Percentiles rank a stretch among this genome's conserved stretches.
phyloP scores from a whole-genome alignment of 2,329 filamentous ascomycete species.

The Emericellopsis cladophorae region DNA sequence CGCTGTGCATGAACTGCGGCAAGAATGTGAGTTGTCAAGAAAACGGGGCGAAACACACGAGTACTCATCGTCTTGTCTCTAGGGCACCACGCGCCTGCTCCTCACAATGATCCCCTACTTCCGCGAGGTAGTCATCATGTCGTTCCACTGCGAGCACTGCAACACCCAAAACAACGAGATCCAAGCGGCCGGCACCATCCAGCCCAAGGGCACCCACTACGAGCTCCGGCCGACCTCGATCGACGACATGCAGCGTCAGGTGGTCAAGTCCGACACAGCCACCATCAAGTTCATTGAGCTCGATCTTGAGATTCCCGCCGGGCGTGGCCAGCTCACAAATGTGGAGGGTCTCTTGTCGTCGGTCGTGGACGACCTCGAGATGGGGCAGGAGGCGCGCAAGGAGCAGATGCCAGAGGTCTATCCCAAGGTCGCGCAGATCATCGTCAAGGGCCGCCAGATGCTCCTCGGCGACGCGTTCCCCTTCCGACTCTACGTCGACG shows the following conservation, averaged over 20 bases:
- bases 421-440: conserved; percentile 64
- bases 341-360: conserved; percentile 76
- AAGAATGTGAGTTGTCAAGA: conserved; percentile 47
- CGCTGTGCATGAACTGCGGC: conserved; percentile 77
- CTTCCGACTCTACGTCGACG: conserved; percentile 79
- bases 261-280: conserved; percentile 86
- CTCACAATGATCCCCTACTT: conserved; percentile 94
- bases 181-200: conserved; percentile 82
- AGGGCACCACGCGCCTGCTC: conserved; percentile 78
- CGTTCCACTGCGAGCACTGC: conserved; percentile 86
- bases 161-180: conserved; percentile 85
- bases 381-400: conserved; percentile 74
- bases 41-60: neutral
- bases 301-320: conserved; percentile 84
- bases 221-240: conserved; percentile 63
- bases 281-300: conserved; percentile 80
- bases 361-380: conserved; percentile 67
- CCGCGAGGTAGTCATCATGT: conserved; percentile 95
- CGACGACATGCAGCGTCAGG: conserved; percentile 69
- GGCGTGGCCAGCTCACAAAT: conserved; percentile 84
- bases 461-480: conserved; percentile 66
- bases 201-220: conserved; percentile 77
- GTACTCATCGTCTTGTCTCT: neutral
- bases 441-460: conserved; percentile 65
- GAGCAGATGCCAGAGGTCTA: conserved; percentile 65